These are phyloP conservation scores for Sclerotinia borealis DNA, from an alignment of 2,329 filamentous ascomycete species.

Conservation along the genomic window DNA sequence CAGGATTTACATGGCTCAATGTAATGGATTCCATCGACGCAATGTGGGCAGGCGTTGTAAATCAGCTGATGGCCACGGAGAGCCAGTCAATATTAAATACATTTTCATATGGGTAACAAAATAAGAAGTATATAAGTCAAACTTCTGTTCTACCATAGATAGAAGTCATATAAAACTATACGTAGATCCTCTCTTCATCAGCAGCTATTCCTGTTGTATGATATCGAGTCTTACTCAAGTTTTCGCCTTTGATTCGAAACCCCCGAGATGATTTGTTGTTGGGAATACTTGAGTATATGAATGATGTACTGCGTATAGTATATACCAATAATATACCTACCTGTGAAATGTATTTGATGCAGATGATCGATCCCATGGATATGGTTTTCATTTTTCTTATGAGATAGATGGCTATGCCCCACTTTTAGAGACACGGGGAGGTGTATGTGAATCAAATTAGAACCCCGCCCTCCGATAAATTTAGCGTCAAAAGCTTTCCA, in stretches of 20 bases:
- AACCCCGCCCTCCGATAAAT: not conserved
- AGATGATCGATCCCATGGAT: not conserved
- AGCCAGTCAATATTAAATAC: not conserved
- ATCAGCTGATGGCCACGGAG: not conserved
- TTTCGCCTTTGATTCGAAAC: not conserved
- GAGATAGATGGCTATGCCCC: not conserved
- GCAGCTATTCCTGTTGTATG: no score
- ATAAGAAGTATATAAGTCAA: not conserved
- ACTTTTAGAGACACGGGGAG: not conserved
- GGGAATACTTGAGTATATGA: no score
- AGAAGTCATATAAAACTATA: not conserved
- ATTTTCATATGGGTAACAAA: not conserved
- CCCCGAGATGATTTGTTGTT: no score
- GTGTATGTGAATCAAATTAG: not conserved
- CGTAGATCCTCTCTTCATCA: not conserved
- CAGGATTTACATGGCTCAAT: not conserved
- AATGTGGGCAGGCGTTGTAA: not conserved
- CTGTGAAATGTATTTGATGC: not conserved
- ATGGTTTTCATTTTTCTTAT: not conserved
- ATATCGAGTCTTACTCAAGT: not conserved
- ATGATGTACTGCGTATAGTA: not conserved
- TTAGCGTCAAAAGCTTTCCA: slow-evolving; percentile 11
- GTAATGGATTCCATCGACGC: not conserved
- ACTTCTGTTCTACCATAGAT: not conserved
- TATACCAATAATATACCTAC: not conserved